Conservation (phyloP, 768 basidiomycete species). For the Phylloporus sp. region DNA sequence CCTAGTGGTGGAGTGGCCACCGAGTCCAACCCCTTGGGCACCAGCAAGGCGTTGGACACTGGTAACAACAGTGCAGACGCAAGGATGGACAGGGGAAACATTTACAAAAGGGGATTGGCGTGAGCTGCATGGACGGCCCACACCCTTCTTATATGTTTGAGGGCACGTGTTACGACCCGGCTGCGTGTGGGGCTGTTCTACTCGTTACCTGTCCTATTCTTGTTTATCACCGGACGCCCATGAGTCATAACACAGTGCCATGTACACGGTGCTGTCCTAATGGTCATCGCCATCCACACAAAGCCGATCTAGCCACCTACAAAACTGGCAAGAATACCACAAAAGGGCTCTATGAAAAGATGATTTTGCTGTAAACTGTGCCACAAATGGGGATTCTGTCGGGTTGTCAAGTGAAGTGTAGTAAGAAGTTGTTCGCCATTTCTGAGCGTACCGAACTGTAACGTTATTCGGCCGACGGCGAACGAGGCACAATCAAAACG, state of each 20-base stretch:
- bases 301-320: background rate
- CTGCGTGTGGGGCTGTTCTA: too few species aligned
- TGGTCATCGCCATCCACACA: background rate
- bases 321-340: background rate
- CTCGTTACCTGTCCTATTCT: background rate
- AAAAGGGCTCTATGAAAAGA: background rate
- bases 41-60: too few species aligned
- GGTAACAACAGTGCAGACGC: too few species aligned
- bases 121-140: too few species aligned
- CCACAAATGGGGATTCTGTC: background rate
- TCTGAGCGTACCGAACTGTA: background rate
- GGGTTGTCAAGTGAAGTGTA: background rate
- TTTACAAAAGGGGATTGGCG: too few species aligned
- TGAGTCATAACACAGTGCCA: background rate
- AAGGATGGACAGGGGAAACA: too few species aligned
- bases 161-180: too few species aligned
- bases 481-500: background rate
- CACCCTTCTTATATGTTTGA: too few species aligned
- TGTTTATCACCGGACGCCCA: background rate
- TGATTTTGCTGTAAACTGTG: background rate
- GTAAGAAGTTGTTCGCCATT: background rate
- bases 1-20: too few species aligned
- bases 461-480: background rate
- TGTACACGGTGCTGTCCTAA: background rate
- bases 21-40: too few species aligned